Base-by-base conservation (phyloP, 2,329 filamentous ascomycete species). In the Rhinocladiella similis region DNA sequence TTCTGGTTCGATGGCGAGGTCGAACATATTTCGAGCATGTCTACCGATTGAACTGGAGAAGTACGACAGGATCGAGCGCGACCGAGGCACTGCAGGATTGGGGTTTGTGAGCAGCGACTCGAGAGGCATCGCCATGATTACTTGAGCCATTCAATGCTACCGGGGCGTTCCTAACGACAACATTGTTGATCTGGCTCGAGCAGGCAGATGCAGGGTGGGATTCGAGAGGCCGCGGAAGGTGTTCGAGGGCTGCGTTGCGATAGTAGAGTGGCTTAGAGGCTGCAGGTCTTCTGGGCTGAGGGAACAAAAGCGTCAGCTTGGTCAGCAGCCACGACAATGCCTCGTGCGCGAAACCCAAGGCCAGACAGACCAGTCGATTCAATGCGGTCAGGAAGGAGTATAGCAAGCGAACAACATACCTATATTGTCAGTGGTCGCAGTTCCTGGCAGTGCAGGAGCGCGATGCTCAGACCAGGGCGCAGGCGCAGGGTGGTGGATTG, bases 1-100 rank as follows among this genome's bases (percentile, higher is more conserved):
- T 62, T 86, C 82, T 25, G 81, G 80, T 64, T 84, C 78, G 62
- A 87, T 81, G 64, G 81, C 79, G 69, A 82, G 85, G 59, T 86
- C 83, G 64, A 80, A 77, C 65, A 84, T 77, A 66, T 79, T 81
- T 65, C 83, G 81, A 63, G 81, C 75, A 49, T 75, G 70, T 58
- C 73, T 71, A 43, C 78, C 73, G 65, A 86, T 78, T 25, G 82
- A 80, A 56, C 78, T 80, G 53, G 80, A 79, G 62, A 86, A 75
- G 65, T 80, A 80, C 55, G 81, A 80, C 43, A 86, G 68, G 43
- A 78, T 63, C 39, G 72, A 77, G 59, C 71, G 71, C 67, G 72
- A 73, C 63, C 74, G 71, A 66, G 72, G 65, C 62, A 70, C 70
- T 65, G 64, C 65, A 41, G 70, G 70, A 50, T 73, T 43, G 76